Evolutionary conservation across 306 rosid genomes (phyloP).

Genomic region (Citrullus amarus): DNA sequence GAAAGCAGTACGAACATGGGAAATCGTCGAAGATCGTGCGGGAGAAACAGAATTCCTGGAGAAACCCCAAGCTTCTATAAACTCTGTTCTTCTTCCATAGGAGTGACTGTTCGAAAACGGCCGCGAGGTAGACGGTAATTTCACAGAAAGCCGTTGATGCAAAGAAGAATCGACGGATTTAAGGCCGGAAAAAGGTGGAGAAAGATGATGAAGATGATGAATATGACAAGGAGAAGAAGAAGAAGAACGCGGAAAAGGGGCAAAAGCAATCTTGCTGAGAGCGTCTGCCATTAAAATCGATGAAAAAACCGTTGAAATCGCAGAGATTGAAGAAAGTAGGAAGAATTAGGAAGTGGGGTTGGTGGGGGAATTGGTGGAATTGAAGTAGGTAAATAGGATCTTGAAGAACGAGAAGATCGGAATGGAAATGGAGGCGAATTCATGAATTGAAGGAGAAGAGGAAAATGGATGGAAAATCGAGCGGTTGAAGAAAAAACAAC

Average conservation of each 20-base stretch:
- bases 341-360: neutral
- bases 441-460: neutral
- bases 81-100: neutral
- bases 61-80: neutral
- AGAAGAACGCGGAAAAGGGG: neutral
- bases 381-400: neutral
- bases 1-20: neutral
- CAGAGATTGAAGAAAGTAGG: neutral
- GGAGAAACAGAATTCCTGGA: neutral
- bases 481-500: neutral
- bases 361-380: neutral
- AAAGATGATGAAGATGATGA: neutral
- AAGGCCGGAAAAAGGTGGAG: neutral
- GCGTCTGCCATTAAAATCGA: conserved; percentile 2
- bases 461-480: too few relatives aligned
- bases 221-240: neutral
- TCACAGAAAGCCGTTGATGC: neutral
- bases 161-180: neutral
- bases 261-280: neutral
- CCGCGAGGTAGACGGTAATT: neutral
- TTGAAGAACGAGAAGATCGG: neutral
- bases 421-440: neutral
- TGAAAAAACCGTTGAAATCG: neutral
- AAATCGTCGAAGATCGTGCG: neutral
- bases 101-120: neutral